A percentile compares a stretch with the other conserved stretches of the same genome.
Conservation (phyloP, 192 early-diverging fungal species). For the Coemansia sp. region DNA sequence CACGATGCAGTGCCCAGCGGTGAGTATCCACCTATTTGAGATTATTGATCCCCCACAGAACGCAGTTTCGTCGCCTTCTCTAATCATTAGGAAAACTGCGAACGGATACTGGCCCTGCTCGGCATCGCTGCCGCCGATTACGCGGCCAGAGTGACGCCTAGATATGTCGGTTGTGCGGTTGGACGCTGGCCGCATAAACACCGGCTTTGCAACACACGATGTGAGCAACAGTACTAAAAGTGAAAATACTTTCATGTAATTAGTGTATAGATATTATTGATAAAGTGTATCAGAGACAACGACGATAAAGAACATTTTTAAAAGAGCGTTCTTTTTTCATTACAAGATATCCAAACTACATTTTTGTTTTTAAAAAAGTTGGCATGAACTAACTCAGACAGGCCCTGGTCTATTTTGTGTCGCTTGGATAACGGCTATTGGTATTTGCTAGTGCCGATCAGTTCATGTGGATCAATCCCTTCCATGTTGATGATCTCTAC, state of each 20-base stretch:
- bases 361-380: not conserved
- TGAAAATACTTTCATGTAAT: not conserved
- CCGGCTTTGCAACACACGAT: not conserved
- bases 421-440: too few relatives aligned
- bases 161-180: not conserved
- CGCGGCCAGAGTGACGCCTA: slow-evolving; percentile 31
- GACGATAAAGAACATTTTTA: not conserved
- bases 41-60: slow-evolving; percentile 53
- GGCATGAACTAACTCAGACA: not conserved
- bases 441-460: not conserved
- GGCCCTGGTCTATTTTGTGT: not conserved
- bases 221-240: not conserved
- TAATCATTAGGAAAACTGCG: slow-evolving; percentile 39
- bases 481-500: not conserved
- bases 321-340: too few relatives aligned
- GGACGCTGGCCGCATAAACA: slow-evolving; percentile 14
- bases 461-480: not conserved
- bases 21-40: slow-evolving; percentile 44
- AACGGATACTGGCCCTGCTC: slow-evolving; percentile 34
- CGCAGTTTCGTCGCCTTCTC: slow-evolving; percentile 35
- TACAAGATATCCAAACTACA: not conserved
- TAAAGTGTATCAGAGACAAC: not conserved
- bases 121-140: slow-evolving; percentile 52
- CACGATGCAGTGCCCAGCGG: slow-evolving; percentile 55
- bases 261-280: not conserved